These are phyloP conservation scores for Colletotrichum trifolii DNA, from an alignment of 2,329 filamentous ascomycete species.

Conservation along the genomic window DNA sequence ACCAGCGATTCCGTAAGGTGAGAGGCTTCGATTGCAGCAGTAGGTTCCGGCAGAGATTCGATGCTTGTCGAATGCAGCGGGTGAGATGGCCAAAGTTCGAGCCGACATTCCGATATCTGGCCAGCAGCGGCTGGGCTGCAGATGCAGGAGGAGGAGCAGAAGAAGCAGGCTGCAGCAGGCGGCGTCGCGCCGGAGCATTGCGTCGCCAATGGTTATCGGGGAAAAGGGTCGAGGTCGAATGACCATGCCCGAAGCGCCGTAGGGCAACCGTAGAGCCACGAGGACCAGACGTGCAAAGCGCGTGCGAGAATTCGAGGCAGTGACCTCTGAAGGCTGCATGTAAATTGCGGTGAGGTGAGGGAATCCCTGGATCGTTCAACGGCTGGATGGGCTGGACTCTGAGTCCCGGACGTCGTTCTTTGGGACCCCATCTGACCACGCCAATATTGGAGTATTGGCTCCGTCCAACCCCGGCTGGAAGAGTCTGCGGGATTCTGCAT, in stretches of 20 bases:
- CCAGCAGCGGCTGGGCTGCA: too few relatives aligned
- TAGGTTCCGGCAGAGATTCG: not conserved
- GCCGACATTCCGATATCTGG: constrained; percentile 3
- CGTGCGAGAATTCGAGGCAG: constrained; percentile 10
- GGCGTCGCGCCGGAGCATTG: constrained; percentile 25
- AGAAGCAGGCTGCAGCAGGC: constrained; percentile 1
- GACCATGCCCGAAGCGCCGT: not conserved
- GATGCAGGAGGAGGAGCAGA: not conserved
- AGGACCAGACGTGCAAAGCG: constrained; percentile 1
- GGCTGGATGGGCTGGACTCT: not conserved
- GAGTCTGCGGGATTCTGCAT: constrained; percentile 1
- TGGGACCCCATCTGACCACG: constrained; percentile 1
- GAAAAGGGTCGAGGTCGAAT: not conserved
- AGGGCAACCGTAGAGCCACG: constrained; percentile 3
- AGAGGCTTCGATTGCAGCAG: constrained; percentile 11
- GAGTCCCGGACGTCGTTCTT: not conserved
- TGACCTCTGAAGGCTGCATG: constrained; percentile 13
- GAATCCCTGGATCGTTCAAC: constrained; percentile 19
- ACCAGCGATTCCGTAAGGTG: constrained; percentile 11
- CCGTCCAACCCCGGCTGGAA: constrained; percentile 20
- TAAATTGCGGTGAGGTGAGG: constrained; percentile 33
- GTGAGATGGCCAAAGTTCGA: constrained; percentile 2
- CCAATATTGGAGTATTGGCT: constrained; percentile 30
- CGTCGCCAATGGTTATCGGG: constrained; percentile 18
- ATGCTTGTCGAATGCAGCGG: constrained; percentile 8